A percentile compares a stretch with the other conserved stretches of the same genome.
phyloP scores from a whole-genome alignment of 345 rosid species.

The Lagerstroemia speciosa region DNA sequence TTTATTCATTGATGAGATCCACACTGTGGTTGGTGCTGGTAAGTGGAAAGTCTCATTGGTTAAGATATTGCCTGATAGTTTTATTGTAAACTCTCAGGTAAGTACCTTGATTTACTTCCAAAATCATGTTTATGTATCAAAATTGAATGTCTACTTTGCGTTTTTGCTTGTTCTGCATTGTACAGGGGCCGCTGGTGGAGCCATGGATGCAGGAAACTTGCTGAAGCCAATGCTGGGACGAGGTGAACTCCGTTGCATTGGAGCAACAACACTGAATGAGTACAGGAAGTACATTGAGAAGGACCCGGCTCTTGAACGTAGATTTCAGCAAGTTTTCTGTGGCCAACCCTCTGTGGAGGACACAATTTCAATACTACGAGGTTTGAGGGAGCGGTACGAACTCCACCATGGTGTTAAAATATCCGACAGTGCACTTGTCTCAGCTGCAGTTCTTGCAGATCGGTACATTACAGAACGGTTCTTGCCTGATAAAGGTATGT shows the following conservation, averaged over 20 bases:
- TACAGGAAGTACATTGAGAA: slow-evolving; percentile 88
- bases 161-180: background rate
- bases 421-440: slow-evolving; percentile 84
- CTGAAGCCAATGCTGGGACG: slow-evolving; percentile 92
- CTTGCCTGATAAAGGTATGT: slow-evolving; percentile 86
- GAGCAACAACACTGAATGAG: slow-evolving; percentile 85
- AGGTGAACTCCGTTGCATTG: slow-evolving; percentile 84
- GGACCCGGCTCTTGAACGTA: slow-evolving; percentile 84
- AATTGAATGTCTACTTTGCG: background rate
- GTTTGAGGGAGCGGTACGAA: slow-evolving; percentile 78
- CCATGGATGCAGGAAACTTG: slow-evolving; percentile 94
- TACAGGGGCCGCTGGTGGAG: slow-evolving; percentile 67
- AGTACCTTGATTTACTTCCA: background rate
- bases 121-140: background rate
- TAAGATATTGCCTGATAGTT: background rate
- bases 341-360: slow-evolving; percentile 91
- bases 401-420: slow-evolving; percentile 89
- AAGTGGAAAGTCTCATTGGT: background rate
- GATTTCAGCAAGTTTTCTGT: slow-evolving; percentile 95
- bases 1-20: slow-evolving; percentile 88
- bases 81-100: background rate
- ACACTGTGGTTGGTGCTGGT: slow-evolving; percentile 93
- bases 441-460: slow-evolving; percentile 82
- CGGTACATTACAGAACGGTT: slow-evolving; percentile 85
- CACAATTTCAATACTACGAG: slow-evolving; percentile 85